Base-by-base conservation (phyloP, 225 moss, liverwort and hornwort genomes). In the Climacium dendroides region DNA sequence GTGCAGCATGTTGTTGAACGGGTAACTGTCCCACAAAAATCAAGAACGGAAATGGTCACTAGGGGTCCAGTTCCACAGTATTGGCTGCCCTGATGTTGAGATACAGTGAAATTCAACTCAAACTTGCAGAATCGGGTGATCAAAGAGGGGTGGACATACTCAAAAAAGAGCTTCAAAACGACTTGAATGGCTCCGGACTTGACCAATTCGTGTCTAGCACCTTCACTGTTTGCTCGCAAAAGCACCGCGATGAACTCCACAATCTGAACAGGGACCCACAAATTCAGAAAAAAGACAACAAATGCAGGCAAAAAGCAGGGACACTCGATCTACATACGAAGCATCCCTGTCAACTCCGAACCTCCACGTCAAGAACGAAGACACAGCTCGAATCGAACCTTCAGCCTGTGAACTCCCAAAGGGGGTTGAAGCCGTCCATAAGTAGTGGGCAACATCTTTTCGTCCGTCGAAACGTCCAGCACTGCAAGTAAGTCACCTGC, bases 241-340 rank as follows among this genome's bases (percentile, higher is more conserved):
- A 99, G 94, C 71, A 99, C 98, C 80, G 98, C 98, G 78, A 99
- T 99, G 78, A 99, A 99, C 92, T 99, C 98, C 92, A 99, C 97
- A 86, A 97, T 97, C 98, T 99, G 95, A 81, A 86, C 85, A 85
- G 41, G 74, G 83, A 71, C 37, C 35, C 89, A 87, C 75, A 64
- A 78, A 37, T 83, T 57, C 66, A 86, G 86, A 39, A 69, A 20
- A 52, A 79, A 58, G 10, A 3, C 13, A 59, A 85, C 14, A 30
- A 70, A 83, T 7, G 47, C 73, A 79, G 70, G 67, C 80, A 61
- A 57, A 43, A 83, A 24, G 26, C 53, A 35, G 16, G 13, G 62
- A 76, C 60, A 25, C 85, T 78, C 75, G 41, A 69, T 66, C 71
- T 3, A 72, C 43, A 48, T 54, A 43, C 53, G 34, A 45, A 81